Base-by-base conservation (phyloP, 805 yeast genomes). In the Sporopachydermia lactativora region DNA sequence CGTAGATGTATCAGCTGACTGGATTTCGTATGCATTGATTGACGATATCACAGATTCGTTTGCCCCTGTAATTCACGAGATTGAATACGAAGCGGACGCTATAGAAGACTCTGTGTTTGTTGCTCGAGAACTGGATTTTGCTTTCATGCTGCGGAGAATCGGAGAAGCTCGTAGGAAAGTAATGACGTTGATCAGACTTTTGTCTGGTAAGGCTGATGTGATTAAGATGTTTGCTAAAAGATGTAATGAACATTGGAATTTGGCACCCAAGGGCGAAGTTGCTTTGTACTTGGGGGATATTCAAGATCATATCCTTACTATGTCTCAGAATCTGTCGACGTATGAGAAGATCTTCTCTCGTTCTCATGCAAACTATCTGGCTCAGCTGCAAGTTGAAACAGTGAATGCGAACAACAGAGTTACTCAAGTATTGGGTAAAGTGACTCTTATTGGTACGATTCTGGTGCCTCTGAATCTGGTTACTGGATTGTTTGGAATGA, bases 401-500 rank as follows among this genome's bases (percentile, higher is more conserved):
- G 85, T 89, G 56, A 71, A 81, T 52, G 73, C 95, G 34, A 86
- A 83, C 56, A 79, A 84, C 54, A 77, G 77, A 49, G 86, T 83
- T 34, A 86, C 96, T 1, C 82, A 76, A 49, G 79, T 89, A 71
- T 67, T 89, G 42, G 83, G 95, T 19, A 81, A 82, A 54, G 95
- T 88, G 17, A 88, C 98, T 0, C 52, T 89, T 44, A 64, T 89
- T 28, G 97, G 96, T 70, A 86, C 96, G 0, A 68, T 89, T 52
- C 65, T 89, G 19, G 81, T 89, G 46, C 97, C 97, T 13, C 69
- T 89, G 67, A 89, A 89, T 57, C 64, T 89, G 43, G 70, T 89
- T 37, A 85, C 96, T 2, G 95, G 96, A 57, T 54, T 88, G 47
- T 89, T 89, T 60, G 96, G 96, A 52, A 89, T 89, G 98, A 89